Evolutionary conservation across 257 asterid genomes (phyloP).

Genomic region (Nicotiana benthamiana): DNA sequence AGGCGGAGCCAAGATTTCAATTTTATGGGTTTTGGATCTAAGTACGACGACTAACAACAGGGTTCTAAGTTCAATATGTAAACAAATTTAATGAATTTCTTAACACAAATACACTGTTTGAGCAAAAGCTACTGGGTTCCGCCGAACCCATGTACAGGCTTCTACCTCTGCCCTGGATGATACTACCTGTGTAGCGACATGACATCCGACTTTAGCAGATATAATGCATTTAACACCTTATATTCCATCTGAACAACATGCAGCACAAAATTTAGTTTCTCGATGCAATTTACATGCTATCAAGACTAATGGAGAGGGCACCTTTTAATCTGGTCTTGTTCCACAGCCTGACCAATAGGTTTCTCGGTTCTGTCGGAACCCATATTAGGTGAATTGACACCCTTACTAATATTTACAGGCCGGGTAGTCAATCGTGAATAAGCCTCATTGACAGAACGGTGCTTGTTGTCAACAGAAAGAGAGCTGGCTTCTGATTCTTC

Average conservation of each 20-base stretch:
- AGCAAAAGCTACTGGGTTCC: too few relatives aligned
- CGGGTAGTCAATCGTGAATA: slow-evolving; percentile 40
- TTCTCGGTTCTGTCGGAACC: slow-evolving; percentile 37
- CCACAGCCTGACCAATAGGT: slow-evolving; percentile 34
- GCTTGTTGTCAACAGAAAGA: slow-evolving; percentile 79
- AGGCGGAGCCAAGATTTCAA: too few relatives aligned
- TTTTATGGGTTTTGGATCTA: too few relatives aligned
- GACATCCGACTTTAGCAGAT: background rate
- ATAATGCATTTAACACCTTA: background rate
- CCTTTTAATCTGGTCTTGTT: slow-evolving; percentile 57
- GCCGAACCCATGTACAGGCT: too few relatives aligned
- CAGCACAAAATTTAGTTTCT: background rate
- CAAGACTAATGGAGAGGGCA: slow-evolving; percentile 20
- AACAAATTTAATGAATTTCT: too few relatives aligned
- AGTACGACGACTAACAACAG: too few relatives aligned
- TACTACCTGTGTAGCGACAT: background rate
- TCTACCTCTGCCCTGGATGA: too few relatives aligned
- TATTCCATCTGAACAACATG: background rate
- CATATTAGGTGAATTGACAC: slow-evolving; percentile 17
- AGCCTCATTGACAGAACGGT: slow-evolving; percentile 30
- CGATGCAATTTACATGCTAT: background rate
- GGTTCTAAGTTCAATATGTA: too few relatives aligned
- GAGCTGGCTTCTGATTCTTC: slow-evolving; percentile 99
- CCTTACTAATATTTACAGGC: slow-evolving; percentile 24
- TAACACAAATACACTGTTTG: too few relatives aligned